phyloP scores from a whole-genome alignment of 2,329 filamentous ascomycete species.

The Diaporthe citrichinensis region DNA sequence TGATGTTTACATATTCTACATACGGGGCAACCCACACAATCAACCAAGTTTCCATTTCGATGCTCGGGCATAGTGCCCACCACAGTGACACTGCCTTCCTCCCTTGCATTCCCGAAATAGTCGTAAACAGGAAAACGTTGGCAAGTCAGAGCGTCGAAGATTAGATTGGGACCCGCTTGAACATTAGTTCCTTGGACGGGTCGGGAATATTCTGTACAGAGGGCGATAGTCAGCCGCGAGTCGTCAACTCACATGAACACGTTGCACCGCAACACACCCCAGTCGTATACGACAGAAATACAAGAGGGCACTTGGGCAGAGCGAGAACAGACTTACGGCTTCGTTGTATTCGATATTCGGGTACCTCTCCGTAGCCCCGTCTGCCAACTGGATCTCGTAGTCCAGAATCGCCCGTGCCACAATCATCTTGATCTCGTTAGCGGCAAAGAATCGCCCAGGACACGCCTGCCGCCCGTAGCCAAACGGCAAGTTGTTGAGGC shows the following conservation, averaged over 20 bases:
- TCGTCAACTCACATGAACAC: not conserved
- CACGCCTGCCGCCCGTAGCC: slow-evolving; percentile 58
- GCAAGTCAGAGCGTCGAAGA: not conserved
- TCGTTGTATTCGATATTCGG: slow-evolving; percentile 45
- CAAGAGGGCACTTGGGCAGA: not conserved
- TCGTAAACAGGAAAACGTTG: not conserved
- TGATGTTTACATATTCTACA: not conserved
- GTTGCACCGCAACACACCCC: not conserved
- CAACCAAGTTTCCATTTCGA: not conserved
- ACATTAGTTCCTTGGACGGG: slow-evolving; percentile 45
- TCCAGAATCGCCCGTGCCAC: slow-evolving; percentile 48
- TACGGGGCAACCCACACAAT: not conserved
- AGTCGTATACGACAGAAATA: not conserved
- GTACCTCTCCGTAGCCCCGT: slow-evolving; percentile 46
- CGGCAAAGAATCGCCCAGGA: slow-evolving; percentile 55
- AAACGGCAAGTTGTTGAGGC: slow-evolving; percentile 52
- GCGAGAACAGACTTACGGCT: not conserved
- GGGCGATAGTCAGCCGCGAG: not conserved
- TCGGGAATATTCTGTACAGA: slow-evolving; percentile 44
- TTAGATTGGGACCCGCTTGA: slow-evolving; percentile 43
- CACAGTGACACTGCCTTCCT: not conserved
- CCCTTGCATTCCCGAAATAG: not conserved
- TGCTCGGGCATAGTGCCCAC: not conserved
- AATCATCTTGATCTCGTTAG: slow-evolving; percentile 56
- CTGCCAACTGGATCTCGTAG: slow-evolving; percentile 49